Percentiles rank a stretch among this genome's conserved stretches.
Conservation (phyloP, 2,329 filamentous ascomycete genomes). For the Trichoderma sp. region DNA sequence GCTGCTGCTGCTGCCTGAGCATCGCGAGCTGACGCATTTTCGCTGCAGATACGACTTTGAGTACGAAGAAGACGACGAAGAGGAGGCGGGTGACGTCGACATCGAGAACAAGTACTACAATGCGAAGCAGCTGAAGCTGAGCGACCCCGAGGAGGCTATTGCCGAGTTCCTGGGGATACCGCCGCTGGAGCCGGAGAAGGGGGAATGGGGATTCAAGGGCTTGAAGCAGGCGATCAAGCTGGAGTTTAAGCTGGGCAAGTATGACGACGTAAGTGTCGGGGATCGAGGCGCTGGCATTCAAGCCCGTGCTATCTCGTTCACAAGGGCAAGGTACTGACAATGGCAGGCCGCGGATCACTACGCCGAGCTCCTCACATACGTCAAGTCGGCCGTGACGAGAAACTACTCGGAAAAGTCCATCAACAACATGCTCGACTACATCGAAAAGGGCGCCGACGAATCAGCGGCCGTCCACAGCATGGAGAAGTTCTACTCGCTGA, state of each 20-base stretch:
- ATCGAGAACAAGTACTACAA: constrained; percentile 99
- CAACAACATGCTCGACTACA: constrained; percentile 98
- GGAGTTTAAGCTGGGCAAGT: constrained; percentile 89
- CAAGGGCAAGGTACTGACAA: too few relatives aligned
- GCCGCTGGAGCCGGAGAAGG: constrained; percentile 82
- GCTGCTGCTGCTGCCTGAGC: too few relatives aligned
- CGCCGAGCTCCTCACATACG: constrained; percentile 91
- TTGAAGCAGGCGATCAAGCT: constrained; percentile 98
- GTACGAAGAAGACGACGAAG: constrained; percentile 90
- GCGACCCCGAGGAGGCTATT: constrained; percentile 85
- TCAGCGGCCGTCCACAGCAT: constrained; percentile 74
- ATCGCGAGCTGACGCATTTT: constrained; percentile 26
- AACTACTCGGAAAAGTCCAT: constrained; percentile 99
- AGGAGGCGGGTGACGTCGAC: constrained; percentile 84
- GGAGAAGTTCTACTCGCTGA: constrained; percentile 93
- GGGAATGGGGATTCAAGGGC: constrained; percentile 98
- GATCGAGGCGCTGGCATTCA: too few relatives aligned
- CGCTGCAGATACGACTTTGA: constrained; percentile 83
- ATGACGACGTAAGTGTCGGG: constrained; percentile 65
- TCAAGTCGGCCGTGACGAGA: constrained; percentile 92
- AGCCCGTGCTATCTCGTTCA: background rate
- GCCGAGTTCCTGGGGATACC: constrained; percentile 91
- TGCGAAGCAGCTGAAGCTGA: constrained; percentile 91
- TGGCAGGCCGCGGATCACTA: constrained; percentile 85
- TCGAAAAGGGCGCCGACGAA: constrained; percentile 82